phyloP scores from a whole-genome alignment of 768 basidiomycete species.

The Tephrocybe sp. region DNA sequence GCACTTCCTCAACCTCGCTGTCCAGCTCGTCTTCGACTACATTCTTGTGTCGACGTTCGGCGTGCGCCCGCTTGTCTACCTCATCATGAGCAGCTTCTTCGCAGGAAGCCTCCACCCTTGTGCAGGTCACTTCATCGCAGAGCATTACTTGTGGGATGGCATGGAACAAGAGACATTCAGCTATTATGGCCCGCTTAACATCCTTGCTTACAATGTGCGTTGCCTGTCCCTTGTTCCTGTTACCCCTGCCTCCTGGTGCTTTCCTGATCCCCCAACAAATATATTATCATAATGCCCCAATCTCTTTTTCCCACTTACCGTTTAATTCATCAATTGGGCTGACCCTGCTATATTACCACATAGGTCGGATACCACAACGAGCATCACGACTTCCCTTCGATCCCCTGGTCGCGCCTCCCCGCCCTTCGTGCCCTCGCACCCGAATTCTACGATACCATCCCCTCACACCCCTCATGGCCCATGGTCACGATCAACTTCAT shows the following conservation, averaged over 20 bases:
- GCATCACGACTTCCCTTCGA: conserved; percentile 97
- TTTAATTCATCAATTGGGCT: not conserved
- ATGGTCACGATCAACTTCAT: conserved; percentile 96
- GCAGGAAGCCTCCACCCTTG: conserved; percentile 95
- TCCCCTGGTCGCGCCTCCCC: conserved; percentile 93
- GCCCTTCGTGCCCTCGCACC: conserved; percentile 79
- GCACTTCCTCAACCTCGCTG: conserved; percentile 78
- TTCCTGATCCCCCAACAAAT: no score
- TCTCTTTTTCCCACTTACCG: no score
- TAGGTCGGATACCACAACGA: conserved; percentile 99
- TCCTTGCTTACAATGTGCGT: conserved; percentile 90
- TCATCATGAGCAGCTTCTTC: conserved; percentile 90
- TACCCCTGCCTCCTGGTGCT: not conserved
- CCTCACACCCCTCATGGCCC: conserved; percentile 90
- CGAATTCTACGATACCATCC: conserved; percentile 89
- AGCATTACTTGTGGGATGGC: conserved; percentile 94
- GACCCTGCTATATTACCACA: not conserved
- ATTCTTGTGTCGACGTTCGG: conserved; percentile 52
- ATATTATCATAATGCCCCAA: no score
- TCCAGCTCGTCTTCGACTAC: conserved; percentile 73
- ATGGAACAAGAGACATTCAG: conserved; percentile 94
- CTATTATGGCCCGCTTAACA: conserved; percentile 91
- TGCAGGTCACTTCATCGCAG: conserved; percentile 97
- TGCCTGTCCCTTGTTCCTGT: not conserved
- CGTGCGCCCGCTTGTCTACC: conserved; percentile 64